These are phyloP conservation scores for Mortierella claussenii DNA, from an alignment of 192 early-diverging fungal species.

Conservation along the genomic window DNA sequence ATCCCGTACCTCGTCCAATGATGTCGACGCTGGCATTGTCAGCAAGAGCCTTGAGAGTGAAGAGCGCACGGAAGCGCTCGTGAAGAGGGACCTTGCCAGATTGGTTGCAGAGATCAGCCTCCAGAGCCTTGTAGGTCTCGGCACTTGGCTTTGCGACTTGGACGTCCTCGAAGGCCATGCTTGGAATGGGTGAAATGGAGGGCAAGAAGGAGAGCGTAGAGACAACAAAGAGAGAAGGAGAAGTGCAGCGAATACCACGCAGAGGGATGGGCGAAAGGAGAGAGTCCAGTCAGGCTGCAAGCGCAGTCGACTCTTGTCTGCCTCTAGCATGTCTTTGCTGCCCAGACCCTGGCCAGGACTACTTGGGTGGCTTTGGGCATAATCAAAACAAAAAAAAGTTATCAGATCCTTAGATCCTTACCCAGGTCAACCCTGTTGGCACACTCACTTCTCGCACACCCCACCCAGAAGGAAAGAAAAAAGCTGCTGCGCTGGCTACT, in stretches of 20 bases:
- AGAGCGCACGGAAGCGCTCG: constrained; percentile 92
- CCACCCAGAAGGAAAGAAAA: too few species aligned
- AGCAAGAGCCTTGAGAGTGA: constrained; percentile 88
- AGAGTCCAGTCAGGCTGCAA: neutral
- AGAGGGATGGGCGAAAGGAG: neutral
- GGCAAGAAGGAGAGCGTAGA: neutral
- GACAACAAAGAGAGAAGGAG: neutral
- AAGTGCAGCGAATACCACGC: neutral
- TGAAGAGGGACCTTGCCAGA: constrained; percentile 74
- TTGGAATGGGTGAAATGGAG: neutral
- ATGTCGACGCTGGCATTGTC: constrained; percentile 81
- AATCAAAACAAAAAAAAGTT: constrained; percentile 9
- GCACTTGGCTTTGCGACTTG: constrained; percentile 29
- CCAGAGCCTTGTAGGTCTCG: constrained; percentile 67
- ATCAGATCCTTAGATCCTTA: neutral
- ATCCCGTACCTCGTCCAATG: constrained; percentile 74
- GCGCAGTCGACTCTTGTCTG: too few species aligned
- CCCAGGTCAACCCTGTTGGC: too few species aligned
- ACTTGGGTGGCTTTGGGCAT: too few species aligned
- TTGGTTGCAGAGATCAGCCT: constrained; percentile 69
- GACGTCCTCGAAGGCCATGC: constrained; percentile 51
- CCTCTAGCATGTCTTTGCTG: too few species aligned
- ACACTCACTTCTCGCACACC: too few species aligned
- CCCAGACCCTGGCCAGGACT: too few species aligned
- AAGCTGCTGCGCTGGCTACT: neutral